A percentile compares a stretch with the other conserved stretches of the same genome.
These are phyloP conservation scores for Cordyceps militaris DNA, from an alignment of 2,329 filamentous ascomycete species.

Conservation along the genomic window DNA sequence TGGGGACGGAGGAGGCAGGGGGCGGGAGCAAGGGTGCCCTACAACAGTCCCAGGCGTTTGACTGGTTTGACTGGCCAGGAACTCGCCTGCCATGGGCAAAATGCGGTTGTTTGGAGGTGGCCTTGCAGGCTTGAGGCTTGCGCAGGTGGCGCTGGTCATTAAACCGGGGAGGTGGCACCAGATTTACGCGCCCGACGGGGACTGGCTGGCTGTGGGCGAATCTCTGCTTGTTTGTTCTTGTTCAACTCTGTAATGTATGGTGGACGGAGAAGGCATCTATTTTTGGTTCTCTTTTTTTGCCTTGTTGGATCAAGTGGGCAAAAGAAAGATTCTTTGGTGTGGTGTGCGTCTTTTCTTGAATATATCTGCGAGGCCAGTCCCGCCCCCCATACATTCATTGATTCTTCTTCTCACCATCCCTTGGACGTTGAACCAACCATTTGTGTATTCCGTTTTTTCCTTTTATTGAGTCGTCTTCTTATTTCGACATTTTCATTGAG, in stretches of 20 bases:
- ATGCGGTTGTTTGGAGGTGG: background rate
- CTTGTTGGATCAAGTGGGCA: background rate
- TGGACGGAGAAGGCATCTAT: background rate
- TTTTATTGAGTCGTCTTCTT: background rate
- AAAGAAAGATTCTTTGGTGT: too few relatives aligned
- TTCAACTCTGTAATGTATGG: background rate
- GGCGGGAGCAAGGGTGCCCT: background rate
- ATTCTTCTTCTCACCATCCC: background rate
- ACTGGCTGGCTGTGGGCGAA: background rate
- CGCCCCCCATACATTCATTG: background rate
- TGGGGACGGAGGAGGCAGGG: background rate
- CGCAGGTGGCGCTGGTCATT: too few relatives aligned
- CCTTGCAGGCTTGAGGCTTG: too few relatives aligned
- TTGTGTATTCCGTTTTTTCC: background rate
- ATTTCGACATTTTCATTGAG: background rate
- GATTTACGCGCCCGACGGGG: slow-evolving; percentile 3
- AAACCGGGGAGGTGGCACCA: background rate
- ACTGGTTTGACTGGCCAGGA: background rate
- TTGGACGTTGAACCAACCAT: background rate
- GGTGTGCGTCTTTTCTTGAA: background rate
- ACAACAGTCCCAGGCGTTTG: background rate
- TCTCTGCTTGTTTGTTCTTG: background rate
- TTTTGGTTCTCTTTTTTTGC: background rate
- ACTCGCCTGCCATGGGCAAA: background rate
- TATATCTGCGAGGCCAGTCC: background rate